These are phyloP conservation scores for Moniliella sp. DNA, from an alignment of 1,284 basidiomycete species.

Conservation along the genomic window DNA sequence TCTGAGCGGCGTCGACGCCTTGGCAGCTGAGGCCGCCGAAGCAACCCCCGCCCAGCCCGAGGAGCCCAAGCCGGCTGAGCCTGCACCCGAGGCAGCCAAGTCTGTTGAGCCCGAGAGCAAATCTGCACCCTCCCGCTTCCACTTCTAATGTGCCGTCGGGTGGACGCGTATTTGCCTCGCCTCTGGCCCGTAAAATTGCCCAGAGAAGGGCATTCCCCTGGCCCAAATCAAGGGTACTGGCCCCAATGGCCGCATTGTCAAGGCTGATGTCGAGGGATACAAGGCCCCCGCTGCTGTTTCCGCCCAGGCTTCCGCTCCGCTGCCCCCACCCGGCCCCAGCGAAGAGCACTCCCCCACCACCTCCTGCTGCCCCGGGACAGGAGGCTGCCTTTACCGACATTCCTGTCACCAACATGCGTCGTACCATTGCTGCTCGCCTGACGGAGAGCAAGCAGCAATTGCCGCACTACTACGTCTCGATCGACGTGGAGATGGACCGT, in stretches of 20 bases:
- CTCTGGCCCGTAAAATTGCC: constrained; percentile 87
- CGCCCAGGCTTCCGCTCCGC: not conserved
- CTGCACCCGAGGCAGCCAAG: constrained; percentile 11
- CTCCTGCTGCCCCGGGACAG: constrained; percentile 5
- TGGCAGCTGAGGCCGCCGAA: constrained; percentile 39
- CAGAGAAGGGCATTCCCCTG: constrained; percentile 75
- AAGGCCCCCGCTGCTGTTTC: constrained; percentile 15
- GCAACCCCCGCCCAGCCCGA: not conserved
- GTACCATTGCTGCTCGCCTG: constrained; percentile 69
- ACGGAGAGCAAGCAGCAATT: constrained; percentile 76
- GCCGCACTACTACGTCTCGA: constrained; percentile 89
- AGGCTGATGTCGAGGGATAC: constrained; percentile 79
- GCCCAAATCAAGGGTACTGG: constrained; percentile 78
- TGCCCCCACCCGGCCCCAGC: constrained; percentile 6
- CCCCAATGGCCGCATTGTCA: constrained; percentile 75
- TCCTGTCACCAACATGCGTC: constrained; percentile 84
- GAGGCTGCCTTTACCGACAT: constrained; percentile 58
- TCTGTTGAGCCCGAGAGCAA: constrained; percentile 27
- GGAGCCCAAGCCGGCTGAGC: not conserved
- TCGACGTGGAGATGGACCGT: constrained; percentile 91
- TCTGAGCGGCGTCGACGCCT: constrained; percentile 53
- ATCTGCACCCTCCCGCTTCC: too few relatives aligned
- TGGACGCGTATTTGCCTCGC: constrained; percentile 62
- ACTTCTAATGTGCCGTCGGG: too few relatives aligned
- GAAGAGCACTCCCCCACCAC: constrained; percentile 6